Conservation (phyloP, 352 stramenopile species). For the Plasmopara halstedii region DNA sequence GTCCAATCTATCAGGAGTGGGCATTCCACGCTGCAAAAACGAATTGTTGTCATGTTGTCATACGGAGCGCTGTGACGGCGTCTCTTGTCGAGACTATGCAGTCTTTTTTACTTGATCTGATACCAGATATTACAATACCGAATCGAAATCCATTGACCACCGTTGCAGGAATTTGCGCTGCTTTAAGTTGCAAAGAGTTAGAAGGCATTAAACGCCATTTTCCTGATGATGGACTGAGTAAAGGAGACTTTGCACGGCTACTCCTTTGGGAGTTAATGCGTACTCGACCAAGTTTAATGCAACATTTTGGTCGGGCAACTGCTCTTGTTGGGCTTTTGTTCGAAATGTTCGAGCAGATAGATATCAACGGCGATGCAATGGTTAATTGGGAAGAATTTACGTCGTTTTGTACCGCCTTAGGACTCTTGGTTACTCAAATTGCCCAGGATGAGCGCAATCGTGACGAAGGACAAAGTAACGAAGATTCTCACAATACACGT, state of each 20-base stretch:
- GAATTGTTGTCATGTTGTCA: constrained; percentile 11
- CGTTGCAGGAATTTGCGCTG: constrained; percentile 49
- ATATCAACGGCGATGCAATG: constrained; percentile 70
- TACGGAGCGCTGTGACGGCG: constrained; percentile 41
- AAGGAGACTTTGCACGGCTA: constrained; percentile 44
- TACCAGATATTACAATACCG: constrained; percentile 61
- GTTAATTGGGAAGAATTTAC: constrained; percentile 86
- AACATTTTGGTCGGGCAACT: constrained; percentile 20
- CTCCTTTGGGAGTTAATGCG: constrained; percentile 41
- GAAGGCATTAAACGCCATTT: constrained; percentile 48
- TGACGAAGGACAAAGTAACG: constrained; percentile 13
- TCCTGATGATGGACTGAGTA: constrained; percentile 25
- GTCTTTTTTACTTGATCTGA: constrained; percentile 54
- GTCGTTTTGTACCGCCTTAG: constrained; percentile 64
- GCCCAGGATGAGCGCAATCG: constrained; percentile 18
- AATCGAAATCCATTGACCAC: constrained; percentile 54
- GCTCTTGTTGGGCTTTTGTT: constrained; percentile 42
- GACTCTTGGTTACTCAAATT: constrained; percentile 40
- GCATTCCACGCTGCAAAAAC: constrained; percentile 33
- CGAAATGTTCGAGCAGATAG: constrained; percentile 78
- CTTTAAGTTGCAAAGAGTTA: constrained; percentile 52
- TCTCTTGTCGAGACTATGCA: constrained; percentile 44
- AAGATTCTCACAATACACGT: constrained; percentile 10
- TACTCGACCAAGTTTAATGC: constrained; percentile 33
- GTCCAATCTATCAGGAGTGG: constrained; percentile 14